Evolutionary conservation across 2,329 filamentous ascomycete genomes (phyloP), one percentile per base, ranked within the genome.

Genomic region (Orbilia quercus): DNA sequence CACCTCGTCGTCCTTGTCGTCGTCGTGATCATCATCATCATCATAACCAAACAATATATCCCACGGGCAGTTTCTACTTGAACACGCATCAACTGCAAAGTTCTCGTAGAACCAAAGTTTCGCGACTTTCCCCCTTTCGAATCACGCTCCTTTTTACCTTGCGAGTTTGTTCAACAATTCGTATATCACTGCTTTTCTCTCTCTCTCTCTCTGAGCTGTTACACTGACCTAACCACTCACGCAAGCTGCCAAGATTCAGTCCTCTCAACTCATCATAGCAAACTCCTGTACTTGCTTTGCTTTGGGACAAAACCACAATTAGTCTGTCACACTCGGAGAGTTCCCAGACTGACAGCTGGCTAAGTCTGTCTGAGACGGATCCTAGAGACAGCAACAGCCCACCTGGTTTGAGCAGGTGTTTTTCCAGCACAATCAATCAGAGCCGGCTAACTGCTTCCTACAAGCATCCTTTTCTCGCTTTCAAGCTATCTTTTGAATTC

Each of bases 61-160:
- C n/a, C 57, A 18, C 28, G 28, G 4, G 5, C 9, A 31, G 28
- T 42, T 28, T 55, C 42, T 50, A 36, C 12, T 18, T 38, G 51
- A 44, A 53, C 16, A 36, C 36, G 6, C 53, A 25, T 67, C 63
- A 67, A 67, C 63, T 67, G 63, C 45, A 58, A 40, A 47, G 57
- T 44, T n/a, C 11, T 7, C 16, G 53, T 53, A 51, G 63, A 59
- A 50, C 31, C 31, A 42, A 23, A 18, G 20, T 22, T 40, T 40
- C 20, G 18, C 11, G 20, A 51, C 31, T 9, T 11, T 59, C 23
- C 45, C 16, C 9, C 22, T 7, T 7, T 22, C 44, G 44, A 7
- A 6, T 20, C 59, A 31, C 51, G n/a, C 44, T 36, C 38, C 38
- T 44, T 53, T 36, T 54, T 47, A 16, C 45, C 40, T 66, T 36